These are phyloP conservation scores for Iris macrosiphon DNA, from an alignment of 106 monocot species.

Conservation along the genomic window DNA sequence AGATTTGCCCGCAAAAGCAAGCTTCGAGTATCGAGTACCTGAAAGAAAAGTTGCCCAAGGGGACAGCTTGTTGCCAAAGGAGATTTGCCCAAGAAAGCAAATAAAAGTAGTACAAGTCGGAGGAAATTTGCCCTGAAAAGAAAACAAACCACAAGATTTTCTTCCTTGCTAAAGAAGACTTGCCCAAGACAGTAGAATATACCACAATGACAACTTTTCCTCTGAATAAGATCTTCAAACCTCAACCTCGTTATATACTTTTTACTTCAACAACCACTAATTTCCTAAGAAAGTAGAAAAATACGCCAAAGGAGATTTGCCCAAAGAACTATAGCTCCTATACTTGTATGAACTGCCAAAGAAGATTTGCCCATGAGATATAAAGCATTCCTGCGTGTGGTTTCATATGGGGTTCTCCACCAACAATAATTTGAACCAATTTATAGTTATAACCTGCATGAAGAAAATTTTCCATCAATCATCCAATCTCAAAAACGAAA, in stretches of 20 bases:
- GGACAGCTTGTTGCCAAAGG: slow-evolving; percentile 31
- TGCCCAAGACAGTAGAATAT: slow-evolving; percentile 31
- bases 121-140: slow-evolving; percentile 26
- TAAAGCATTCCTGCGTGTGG: background rate
- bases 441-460: no score
- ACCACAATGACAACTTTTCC: slow-evolving; percentile 2
- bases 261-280: slow-evolving; percentile 2
- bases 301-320: slow-evolving; percentile 46
- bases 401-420: no score
- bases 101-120: slow-evolving; percentile 14
- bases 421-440: no score
- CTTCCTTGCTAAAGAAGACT: slow-evolving; percentile 71
- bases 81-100: slow-evolving; percentile 14
- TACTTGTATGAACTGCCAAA: slow-evolving; percentile 9
- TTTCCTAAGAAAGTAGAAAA: background rate
- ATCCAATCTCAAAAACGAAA: no score
- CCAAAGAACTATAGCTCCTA: slow-evolving; percentile 6
- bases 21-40: background rate
- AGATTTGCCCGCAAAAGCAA: slow-evolving; percentile 10
- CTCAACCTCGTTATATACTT: background rate
- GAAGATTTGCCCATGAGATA: background rate
- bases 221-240: background rate
- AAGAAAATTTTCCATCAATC: no score
- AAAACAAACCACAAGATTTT: slow-evolving; percentile 17
- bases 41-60: background rate